Evolutionary conservation across 2,329 filamentous ascomycete species (phyloP), one percentile per base, ranked within the genome.

Genomic region (Neonectria faginata): DNA sequence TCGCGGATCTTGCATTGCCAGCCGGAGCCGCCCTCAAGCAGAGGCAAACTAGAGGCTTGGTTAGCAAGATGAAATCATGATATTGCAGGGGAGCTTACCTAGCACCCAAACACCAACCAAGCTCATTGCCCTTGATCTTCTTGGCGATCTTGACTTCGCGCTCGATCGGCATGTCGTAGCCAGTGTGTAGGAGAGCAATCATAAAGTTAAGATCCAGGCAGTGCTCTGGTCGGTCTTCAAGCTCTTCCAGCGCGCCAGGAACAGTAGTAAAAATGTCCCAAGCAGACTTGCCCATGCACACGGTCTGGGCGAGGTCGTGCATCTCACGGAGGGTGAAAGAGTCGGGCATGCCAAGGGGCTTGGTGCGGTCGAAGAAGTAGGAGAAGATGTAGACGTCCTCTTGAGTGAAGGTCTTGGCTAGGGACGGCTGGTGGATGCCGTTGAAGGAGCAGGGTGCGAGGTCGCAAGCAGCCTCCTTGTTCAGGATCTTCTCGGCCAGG

Each of bases 141-240:
- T 99, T 99, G 65, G 95, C 96, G 77, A 97, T 97, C 85, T 92
- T 95, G 70, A 99, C 94, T 80, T 99, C 96, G 42, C 97, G 88
- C 71, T 97, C 93, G 73, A 98, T 90, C 4, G 95, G 95, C 93
- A 99, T 97, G 72, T 98, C 96, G 75, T 99, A 99, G 3, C 96
- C 96, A 6, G 93, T 97, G 80, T 98, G 94, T 59, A 98, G 83
- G 62, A 99, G 84, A 27, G 92, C 92, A 73, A 97, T 83, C 93
- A 97, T 97, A 77, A 98, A 99, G 83, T 93, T 99, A 73, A 99
- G 83, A 80, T 99, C 96, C 74, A 99, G 82, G 81, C 96, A 99
- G 80, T 91, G 92, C 80, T 99, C 94, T 2, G 96, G 94, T 62
- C 95, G 88, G 66, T 88, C 94, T 58, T 84, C 83, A 33, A 99